Evolutionary conservation across 352 stramenopile genomes (phyloP), one percentile per base, ranked within the genome.

Genomic region (Saprolegnia diclina): DNA sequence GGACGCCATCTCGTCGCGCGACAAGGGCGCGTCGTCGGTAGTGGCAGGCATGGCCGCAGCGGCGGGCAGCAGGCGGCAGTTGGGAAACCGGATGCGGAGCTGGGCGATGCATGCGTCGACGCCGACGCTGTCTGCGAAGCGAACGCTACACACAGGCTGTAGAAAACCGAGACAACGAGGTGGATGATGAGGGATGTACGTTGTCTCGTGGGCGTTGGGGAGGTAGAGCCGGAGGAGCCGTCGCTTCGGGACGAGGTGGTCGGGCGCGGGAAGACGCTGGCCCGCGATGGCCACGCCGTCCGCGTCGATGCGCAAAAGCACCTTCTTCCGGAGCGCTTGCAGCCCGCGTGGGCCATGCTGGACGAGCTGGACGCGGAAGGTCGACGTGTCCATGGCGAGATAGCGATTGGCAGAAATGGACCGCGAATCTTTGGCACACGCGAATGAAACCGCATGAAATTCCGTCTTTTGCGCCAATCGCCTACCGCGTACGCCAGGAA

Each of bases 271-370:
- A 5, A 29, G 11, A 1, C 45, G 48, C 11, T 40, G 38, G 2
- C 64, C 50, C 3, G 64, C 61, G 7, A 86, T 61, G 63, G 55
- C 59, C 62, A 86, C 65, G n/a, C 56, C 22, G 1, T 54, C 37
- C 1, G 64, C 48, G 18, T 21, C 52, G 42, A 86, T 59, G 55
- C 29, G 56, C 70, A 86, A 56, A 0, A 18, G 24, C 18, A 83
- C 71, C 48, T 52, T 16, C 65, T 72, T 73, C 42, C 68, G 62
- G 21, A 86, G 76, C 42, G 61, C 72, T 61, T 82, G 76, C 18
- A 83, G 77, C 11, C 46, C 24, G 37, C 9, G 4, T 3, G 11
- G 13, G 29, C 29, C 29, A 35, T 35, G 29, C 29, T 35, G 29
- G 29, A 35, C 29, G 29, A 35, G 29, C 29, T 35, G 29, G 29